phyloP scores from a whole-genome alignment of 31 red algal species.

The Porphyra umbilicalis region DNA sequence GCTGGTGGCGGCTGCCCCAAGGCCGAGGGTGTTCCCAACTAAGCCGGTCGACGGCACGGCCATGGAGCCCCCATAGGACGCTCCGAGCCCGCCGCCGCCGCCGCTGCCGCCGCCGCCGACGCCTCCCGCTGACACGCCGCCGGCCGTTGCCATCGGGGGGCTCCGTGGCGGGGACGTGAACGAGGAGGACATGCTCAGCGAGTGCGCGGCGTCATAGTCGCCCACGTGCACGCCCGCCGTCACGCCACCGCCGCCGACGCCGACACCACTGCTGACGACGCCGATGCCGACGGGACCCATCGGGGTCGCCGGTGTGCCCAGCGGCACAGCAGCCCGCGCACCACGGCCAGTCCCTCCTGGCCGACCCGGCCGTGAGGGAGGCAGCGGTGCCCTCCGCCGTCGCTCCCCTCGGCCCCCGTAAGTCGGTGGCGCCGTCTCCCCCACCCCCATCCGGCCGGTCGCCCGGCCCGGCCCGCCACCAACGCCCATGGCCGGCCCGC shows the following conservation, averaged over 20 bases:
- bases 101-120: neutral
- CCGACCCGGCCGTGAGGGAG: neutral
- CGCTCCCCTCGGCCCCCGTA: neutral
- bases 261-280: neutral
- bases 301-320: neutral
- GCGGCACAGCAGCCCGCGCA: neutral
- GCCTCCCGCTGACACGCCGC: neutral
- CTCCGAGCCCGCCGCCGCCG: neutral
- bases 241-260: neutral
- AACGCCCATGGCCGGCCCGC: neutral
- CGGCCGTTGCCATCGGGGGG: neutral
- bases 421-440: neutral
- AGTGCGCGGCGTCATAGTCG: neutral
- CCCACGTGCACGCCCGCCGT: neutral
- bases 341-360: neutral
- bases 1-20: slow-evolving; percentile 1
- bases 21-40: neutral
- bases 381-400: neutral
- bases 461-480: neutral
- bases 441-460: neutral
- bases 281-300: neutral
- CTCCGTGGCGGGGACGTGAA: neutral
- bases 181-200: neutral
- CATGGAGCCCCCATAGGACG: neutral
- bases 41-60: neutral